A percentile compares a stretch with the other conserved stretches of the same genome.
Evolutionary conservation across 352 stramenopile species (phyloP).

Genomic region (Phytopythium montanum): DNA sequence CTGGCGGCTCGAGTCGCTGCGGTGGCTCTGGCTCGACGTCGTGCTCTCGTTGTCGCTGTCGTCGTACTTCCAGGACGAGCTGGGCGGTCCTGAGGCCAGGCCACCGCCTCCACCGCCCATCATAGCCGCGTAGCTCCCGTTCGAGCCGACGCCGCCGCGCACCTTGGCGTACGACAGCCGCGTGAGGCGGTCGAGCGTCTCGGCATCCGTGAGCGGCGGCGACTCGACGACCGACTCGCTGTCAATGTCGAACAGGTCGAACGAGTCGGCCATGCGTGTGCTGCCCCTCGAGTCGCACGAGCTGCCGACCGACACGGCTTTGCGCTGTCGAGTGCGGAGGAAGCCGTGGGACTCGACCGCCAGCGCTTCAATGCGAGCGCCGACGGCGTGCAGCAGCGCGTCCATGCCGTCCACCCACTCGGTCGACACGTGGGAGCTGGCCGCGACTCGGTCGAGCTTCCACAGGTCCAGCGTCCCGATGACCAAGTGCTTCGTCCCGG

Average conservation of each 20-base stretch:
- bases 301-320: slow-evolving; percentile 52
- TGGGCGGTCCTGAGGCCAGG: slow-evolving; percentile 16
- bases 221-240: slow-evolving; percentile 37
- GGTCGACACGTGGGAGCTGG: slow-evolving; percentile 56
- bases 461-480: slow-evolving; percentile 74
- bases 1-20: slow-evolving; percentile 18
- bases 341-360: slow-evolving; percentile 37
- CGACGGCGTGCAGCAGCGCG: slow-evolving; percentile 32
- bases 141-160: slow-evolving; percentile 24
- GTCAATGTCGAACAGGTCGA: slow-evolving; percentile 55
- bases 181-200: slow-evolving; percentile 32
- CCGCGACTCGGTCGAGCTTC: slow-evolving; percentile 44
- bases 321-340: slow-evolving; percentile 31
- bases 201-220: slow-evolving; percentile 23
- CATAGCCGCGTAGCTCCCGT: slow-evolving; percentile 4
- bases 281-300: slow-evolving; percentile 50
- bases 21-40: slow-evolving; percentile 39
- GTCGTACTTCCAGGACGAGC: slow-evolving; percentile 42
- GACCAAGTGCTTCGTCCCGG: slow-evolving; percentile 22
- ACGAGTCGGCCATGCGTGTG: slow-evolving; percentile 56
- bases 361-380: slow-evolving; percentile 43
- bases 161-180: slow-evolving; percentile 39
- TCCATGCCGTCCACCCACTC: slow-evolving; percentile 49
- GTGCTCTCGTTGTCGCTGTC: slow-evolving; percentile 53
- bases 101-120: slow-evolving; percentile 13